Evolutionary conservation across 768 basidiomycete species (phyloP).

Genomic region (Auricularia heimuer): DNA sequence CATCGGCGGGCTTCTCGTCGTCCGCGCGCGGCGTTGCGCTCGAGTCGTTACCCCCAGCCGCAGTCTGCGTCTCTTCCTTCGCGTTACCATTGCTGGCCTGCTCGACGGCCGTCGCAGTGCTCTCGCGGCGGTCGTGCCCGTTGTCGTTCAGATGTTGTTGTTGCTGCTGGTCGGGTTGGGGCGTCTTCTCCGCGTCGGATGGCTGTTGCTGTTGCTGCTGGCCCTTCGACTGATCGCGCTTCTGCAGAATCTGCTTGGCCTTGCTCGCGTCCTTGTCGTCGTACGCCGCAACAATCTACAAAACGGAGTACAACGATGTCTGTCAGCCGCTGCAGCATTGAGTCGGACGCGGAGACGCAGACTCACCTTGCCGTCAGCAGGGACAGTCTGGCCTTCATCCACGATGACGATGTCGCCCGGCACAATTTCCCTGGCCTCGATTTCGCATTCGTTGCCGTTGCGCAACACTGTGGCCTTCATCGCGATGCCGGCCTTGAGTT

Average conservation of each 20-base stretch:
- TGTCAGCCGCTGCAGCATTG: neutral
- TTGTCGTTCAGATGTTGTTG: neutral
- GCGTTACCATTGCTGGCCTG: neutral
- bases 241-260: conserved; percentile 22
- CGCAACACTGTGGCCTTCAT: conserved; percentile 27
- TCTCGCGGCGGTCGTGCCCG: neutral
- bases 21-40: neutral
- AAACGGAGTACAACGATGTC: neutral
- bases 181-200: neutral
- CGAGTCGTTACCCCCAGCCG: neutral
- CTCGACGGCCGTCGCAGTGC: neutral
- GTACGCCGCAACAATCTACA: conserved; percentile 31
- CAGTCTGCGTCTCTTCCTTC: neutral
- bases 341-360: neutral
- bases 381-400: conserved; percentile 36
- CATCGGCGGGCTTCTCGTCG: conserved; percentile 8
- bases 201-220: neutral
- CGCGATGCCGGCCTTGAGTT: conserved; percentile 40
- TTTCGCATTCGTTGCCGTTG: conserved; percentile 30
- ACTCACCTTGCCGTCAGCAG: conserved; percentile 32
- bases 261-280: conserved; percentile 26
- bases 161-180: neutral
- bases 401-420: conserved; percentile 35
- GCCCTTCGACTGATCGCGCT: conserved; percentile 6
- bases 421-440: conserved; percentile 35